Percentiles rank a stretch among this genome's conserved stretches.
These are phyloP conservation scores for Pleurotus cornucopiae DNA, from an alignment of 768 basidiomycete species.

Conservation along the genomic window DNA sequence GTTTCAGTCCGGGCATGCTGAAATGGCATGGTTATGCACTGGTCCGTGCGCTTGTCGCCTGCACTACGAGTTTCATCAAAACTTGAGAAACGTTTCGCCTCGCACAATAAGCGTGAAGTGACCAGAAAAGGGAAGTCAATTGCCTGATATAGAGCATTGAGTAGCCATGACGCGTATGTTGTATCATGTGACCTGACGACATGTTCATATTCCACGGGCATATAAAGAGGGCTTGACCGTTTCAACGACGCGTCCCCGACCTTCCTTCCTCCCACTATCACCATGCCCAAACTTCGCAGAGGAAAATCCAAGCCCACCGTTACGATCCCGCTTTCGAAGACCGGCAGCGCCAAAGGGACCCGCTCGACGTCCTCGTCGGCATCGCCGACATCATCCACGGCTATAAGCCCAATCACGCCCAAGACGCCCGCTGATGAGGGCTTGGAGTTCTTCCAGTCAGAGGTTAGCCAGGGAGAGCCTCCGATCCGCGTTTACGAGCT, in stretches of 20 bases:
- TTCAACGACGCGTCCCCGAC: slow-evolving; percentile 3
- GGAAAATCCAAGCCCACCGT: slow-evolving; percentile 15
- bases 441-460: slow-evolving; percentile 78
- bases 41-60: too few relatives aligned
- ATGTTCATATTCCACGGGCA: background rate
- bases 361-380: slow-evolving; percentile 18
- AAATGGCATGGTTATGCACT: too few relatives aligned
- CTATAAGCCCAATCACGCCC: slow-evolving; percentile 46
- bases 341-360: slow-evolving; percentile 11
- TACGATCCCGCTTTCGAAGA: slow-evolving; percentile 11
- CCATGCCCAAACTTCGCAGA: slow-evolving; percentile 15
- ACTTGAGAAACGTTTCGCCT: too few relatives aligned
- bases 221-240: slow-evolving; percentile 6
- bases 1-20: too few relatives aligned
- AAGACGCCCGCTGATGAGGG: slow-evolving; percentile 94
- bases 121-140: background rate
- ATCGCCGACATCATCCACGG: slow-evolving; percentile 17
- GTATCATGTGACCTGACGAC: slow-evolving; percentile 2
- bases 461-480: slow-evolving; percentile 43
- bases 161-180: background rate
- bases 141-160: background rate
- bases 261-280: slow-evolving; percentile 8
- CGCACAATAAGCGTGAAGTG: too few relatives aligned
- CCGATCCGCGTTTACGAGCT: slow-evolving; percentile 86
- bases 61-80: too few relatives aligned